These are phyloP conservation scores for Botrytis sinoallii DNA, from an alignment of 2,329 filamentous ascomycete species.

Conservation along the genomic window DNA sequence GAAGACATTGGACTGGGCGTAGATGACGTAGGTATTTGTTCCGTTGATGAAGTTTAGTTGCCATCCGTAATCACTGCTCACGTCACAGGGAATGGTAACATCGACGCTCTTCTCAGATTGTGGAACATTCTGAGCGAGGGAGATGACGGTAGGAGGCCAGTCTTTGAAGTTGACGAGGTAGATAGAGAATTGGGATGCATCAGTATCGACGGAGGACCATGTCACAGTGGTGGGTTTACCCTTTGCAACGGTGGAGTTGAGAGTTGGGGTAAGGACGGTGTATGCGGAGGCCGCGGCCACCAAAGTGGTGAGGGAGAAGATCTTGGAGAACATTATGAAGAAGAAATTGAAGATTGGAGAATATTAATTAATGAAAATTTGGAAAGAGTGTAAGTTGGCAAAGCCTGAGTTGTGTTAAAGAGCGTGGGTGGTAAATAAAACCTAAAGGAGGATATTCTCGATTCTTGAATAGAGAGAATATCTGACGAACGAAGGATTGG, in stretches of 20 bases:
- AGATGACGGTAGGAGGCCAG: slow-evolving; percentile 16
- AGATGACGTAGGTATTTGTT: slow-evolving; percentile 19
- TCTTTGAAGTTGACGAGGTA: slow-evolving; percentile 19
- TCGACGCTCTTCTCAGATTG: not conserved
- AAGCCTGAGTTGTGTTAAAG: slow-evolving; percentile 3
- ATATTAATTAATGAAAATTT: not conserved
- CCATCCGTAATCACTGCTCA: slow-evolving; percentile 13
- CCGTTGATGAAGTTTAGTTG: slow-evolving; percentile 21
- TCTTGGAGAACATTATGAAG: slow-evolving; percentile 16
- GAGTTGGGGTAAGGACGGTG: slow-evolving; percentile 6
- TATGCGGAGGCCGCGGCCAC: slow-evolving; percentile 10
- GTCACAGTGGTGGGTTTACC: slow-evolving; percentile 11
- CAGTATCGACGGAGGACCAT: slow-evolving; percentile 11
- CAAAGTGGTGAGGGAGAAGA: slow-evolving; percentile 9
- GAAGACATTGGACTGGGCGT: slow-evolving; percentile 8
- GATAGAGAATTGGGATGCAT: slow-evolving; percentile 14
- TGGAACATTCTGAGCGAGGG: slow-evolving; percentile 18
- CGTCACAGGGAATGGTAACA: slow-evolving; percentile 6
- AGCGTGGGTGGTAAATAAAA: slow-evolving; percentile 5
- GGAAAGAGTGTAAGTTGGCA: slow-evolving; percentile 17
- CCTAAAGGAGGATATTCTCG: not conserved
- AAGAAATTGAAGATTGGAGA: not conserved
- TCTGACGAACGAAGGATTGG: not conserved
- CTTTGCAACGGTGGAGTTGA: slow-evolving; percentile 14
- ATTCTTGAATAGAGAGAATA: slow-evolving; percentile 10